A percentile compares a stretch with the other conserved stretches of the same genome.
phyloP scores from a whole-genome alignment of 1,284 basidiomycete genomes.

The Meira miltonrushii region DNA sequence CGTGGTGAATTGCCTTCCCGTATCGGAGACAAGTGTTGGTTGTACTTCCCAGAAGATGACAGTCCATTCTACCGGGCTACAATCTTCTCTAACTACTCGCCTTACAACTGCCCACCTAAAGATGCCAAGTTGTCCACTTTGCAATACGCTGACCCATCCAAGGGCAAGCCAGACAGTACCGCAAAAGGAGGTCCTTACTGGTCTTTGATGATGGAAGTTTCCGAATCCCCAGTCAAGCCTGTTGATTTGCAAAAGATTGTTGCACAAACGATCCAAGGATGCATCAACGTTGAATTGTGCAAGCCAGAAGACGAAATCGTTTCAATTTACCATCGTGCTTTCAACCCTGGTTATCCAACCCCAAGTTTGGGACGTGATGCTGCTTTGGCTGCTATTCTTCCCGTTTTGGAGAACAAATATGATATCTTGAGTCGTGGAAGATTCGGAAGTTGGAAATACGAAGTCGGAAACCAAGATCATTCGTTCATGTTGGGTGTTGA shows the following conservation, averaged over 20 bases:
- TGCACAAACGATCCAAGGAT: conserved; percentile 57
- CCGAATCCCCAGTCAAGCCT: conserved; percentile 57
- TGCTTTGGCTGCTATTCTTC: conserved; percentile 55
- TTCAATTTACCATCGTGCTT: conserved; percentile 57
- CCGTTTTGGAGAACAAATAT: conserved; percentile 54
- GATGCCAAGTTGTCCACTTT: conserved; percentile 55
- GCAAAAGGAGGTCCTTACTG: conserved; percentile 56
- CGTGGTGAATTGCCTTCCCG: conserved; percentile 56
- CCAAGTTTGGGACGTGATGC: conserved; percentile 56
- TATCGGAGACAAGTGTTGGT: conserved; percentile 59
- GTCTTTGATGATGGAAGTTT: conserved; percentile 58
- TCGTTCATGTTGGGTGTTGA: conserved; percentile 59
- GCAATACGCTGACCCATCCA: conserved; percentile 56
- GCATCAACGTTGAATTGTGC: conserved; percentile 56
- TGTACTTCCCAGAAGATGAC: conserved; percentile 57
- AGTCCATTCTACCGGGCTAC: conserved; percentile 60
- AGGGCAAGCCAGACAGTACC: conserved; percentile 51
- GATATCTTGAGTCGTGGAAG: conserved; percentile 57
- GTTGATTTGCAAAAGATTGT: conserved; percentile 56
- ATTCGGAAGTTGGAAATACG: conserved; percentile 59
- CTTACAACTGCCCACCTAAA: conserved; percentile 56
- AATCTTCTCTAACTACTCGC: conserved; percentile 60
- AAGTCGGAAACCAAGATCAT: conserved; percentile 59
- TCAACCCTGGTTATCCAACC: conserved; percentile 57
- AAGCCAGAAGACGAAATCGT: conserved; percentile 58